A percentile compares a stretch with the other conserved stretches of the same genome.
phyloP scores from a whole-genome alignment of 2,329 filamentous ascomycete genomes.

The Sporothrix variecibatus region DNA sequence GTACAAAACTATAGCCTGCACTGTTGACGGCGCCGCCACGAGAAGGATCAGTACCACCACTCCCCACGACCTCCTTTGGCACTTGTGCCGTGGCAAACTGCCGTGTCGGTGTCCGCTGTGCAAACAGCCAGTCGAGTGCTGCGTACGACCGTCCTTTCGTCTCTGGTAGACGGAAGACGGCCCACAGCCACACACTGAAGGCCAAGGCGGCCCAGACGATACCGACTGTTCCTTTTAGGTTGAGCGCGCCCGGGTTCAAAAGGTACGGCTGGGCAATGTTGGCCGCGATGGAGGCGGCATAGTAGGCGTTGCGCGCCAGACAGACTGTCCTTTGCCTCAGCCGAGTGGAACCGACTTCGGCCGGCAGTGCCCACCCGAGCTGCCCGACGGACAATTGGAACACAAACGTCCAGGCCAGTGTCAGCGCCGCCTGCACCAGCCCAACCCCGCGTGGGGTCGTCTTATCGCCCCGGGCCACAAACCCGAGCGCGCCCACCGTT shows the following conservation, averaged over 20 bases:
- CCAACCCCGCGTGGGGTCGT: not conserved
- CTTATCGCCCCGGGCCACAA: not conserved
- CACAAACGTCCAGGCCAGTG: conserved; percentile 30
- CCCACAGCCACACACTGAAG: conserved; percentile 50
- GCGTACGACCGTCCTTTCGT: conserved; percentile 50
- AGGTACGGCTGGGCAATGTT: conserved; percentile 38
- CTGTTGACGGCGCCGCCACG: not conserved
- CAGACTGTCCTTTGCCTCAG: conserved; percentile 40
- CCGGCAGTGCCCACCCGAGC: conserved; percentile 40
- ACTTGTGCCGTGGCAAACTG: conserved; percentile 28
- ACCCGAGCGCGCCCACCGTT: conserved; percentile 32
- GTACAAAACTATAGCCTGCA: not conserved
- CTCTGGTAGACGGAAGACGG: conserved; percentile 56
- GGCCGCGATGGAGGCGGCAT: conserved; percentile 33
- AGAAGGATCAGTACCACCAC: not conserved
- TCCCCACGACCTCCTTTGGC: not conserved
- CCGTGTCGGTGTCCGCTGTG: conserved; percentile 45
- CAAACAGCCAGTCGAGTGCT: conserved; percentile 59
- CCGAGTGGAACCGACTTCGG: conserved; percentile 40
- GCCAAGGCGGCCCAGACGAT: conserved; percentile 51
- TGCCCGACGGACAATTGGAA: conserved; percentile 44
- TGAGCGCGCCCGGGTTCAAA: conserved; percentile 46
- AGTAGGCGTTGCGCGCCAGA: conserved; percentile 38
- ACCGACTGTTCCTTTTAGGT: conserved; percentile 51
- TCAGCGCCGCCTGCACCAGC: conserved; percentile 26